Conservation (phyloP, 768 basidiomycete genomes). For the Ramaria sp. region DNA sequence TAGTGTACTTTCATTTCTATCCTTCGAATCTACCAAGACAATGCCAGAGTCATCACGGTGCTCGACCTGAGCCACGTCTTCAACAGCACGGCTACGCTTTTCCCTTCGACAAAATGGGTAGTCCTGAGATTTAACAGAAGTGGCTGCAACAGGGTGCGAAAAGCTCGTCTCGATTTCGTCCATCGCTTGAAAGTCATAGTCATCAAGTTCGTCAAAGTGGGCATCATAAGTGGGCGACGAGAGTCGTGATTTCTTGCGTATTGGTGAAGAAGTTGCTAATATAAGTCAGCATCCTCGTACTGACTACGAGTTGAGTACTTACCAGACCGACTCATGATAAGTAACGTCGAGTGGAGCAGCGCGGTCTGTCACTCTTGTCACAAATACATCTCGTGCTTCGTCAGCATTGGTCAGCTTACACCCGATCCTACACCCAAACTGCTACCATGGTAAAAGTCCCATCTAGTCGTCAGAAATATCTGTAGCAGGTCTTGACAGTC, state of each 20-base stretch:
- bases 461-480: too few species aligned
- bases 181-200: slow-evolving; percentile 44
- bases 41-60: background rate
- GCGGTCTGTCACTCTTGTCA: background rate
- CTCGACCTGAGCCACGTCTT: background rate
- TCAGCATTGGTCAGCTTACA: too few species aligned
- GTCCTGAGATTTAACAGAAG: background rate
- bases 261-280: slow-evolving; percentile 25
- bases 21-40: background rate
- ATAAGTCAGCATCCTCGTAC: background rate
- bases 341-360: background rate
- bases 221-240: slow-evolving; percentile 59
- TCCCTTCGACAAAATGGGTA: background rate
- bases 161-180: slow-evolving; percentile 39
- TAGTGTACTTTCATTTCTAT: background rate
- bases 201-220: slow-evolving; percentile 38
- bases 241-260: slow-evolving; percentile 48
- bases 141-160: slow-evolving; percentile 22
- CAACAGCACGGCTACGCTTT: background rate
- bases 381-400: background rate
- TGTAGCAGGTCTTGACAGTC: too few species aligned
- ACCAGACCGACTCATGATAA: slow-evolving; percentile 1
- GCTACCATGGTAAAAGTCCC: too few species aligned
- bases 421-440: too few species aligned
- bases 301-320: background rate